Base-by-base conservation (phyloP, 2,329 filamentous ascomycete genomes). In the Coleophoma cylindrospora region DNA sequence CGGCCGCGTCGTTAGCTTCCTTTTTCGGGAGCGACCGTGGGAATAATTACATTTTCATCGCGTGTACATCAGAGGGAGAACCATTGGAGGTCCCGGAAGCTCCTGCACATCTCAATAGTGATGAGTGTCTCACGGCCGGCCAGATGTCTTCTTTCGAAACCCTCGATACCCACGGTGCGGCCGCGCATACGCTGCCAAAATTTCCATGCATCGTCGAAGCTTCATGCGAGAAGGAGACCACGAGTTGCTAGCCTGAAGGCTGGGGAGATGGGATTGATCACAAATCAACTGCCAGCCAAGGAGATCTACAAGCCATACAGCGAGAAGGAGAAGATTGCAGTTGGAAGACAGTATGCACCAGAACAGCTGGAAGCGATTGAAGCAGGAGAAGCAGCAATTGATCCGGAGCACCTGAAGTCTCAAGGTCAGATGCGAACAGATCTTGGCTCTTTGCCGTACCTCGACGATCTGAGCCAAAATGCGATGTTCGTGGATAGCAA, bases 341-440 rank as follows among this genome's bases (percentile, higher is more conserved):
- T 96, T 51, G 69, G 70, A 51, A 71, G 81, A 63, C 80, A 79
- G 60, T 97, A 96, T 74, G 88, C 89, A 0, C 77, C 84, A 14
- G 82, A 86, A 66, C 92, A 97, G 72, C 76, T 95, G 59, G 83
- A 81, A 50, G 89, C 91, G 50, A 83, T 97, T 65, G 77, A 87
- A 70, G 87, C 87, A 44, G 91, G 86, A 61, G 91, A 96, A 70
- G 73, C 79, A 54, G 82, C 87, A 57, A 84, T 96, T 66, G 78
- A 87, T 64, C 73, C 85, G 10, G 75, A 83, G 57, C 89, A 97
- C 68, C 66, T 96, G 64, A 76, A 85, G 40, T 75, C 81, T 34
- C 87, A 94, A 70, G 88, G 85, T 57, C 77, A 81, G 40, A 68
- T 88, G 59, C 84, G 90, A 54, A 77, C 74, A 49, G 91, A 95